These are phyloP conservation scores for Physcomitrellopsis africana DNA, from an alignment of 225 moss, liverwort and hornwort species.

Conservation along the genomic window DNA sequence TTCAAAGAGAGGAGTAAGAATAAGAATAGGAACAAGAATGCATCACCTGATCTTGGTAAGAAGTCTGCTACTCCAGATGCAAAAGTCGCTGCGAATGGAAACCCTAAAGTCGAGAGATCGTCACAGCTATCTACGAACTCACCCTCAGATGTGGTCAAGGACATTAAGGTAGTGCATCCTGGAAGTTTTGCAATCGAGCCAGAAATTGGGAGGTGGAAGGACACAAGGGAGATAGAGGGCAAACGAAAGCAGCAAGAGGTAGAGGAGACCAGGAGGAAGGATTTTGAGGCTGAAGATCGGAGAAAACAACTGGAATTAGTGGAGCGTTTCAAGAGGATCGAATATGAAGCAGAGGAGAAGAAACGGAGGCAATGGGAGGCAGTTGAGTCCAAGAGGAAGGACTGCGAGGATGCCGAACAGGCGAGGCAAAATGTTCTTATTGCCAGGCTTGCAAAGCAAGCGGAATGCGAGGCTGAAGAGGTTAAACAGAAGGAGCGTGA, in stretches of 20 bases:
- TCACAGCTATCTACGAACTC: constrained; percentile 25
- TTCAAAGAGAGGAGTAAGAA: constrained; percentile 47
- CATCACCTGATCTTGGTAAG: not conserved
- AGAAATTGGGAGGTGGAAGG: constrained; percentile 14
- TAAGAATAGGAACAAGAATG: constrained; percentile 23
- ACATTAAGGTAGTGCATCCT: constrained; percentile 31
- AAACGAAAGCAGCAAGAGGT: constrained; percentile 25
- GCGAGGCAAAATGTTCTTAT: constrained; percentile 22
- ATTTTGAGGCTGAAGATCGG: constrained; percentile 25
- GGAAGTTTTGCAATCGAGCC: constrained; percentile 25
- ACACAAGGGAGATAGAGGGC: constrained; percentile 27
- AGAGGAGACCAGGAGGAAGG: constrained; percentile 36
- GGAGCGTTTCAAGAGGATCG: constrained; percentile 21
- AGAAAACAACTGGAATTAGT: constrained; percentile 26
- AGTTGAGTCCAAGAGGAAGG: constrained; percentile 42
- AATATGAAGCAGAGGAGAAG: constrained; percentile 44
- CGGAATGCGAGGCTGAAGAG: constrained; percentile 34
- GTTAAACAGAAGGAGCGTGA: constrained; percentile 46
- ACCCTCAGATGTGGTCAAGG: constrained; percentile 22
- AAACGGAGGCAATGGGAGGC: constrained; percentile 33
- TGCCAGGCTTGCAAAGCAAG: constrained; percentile 36
- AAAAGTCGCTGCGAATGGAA: constrained; percentile 47
- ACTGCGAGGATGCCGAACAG: constrained; percentile 38
- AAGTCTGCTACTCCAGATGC: constrained; percentile 28
- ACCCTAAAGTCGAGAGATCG: constrained; percentile 35